Base-by-base conservation (phyloP, 2,329 filamentous ascomycete species). In the Cytospora schulzeri region DNA sequence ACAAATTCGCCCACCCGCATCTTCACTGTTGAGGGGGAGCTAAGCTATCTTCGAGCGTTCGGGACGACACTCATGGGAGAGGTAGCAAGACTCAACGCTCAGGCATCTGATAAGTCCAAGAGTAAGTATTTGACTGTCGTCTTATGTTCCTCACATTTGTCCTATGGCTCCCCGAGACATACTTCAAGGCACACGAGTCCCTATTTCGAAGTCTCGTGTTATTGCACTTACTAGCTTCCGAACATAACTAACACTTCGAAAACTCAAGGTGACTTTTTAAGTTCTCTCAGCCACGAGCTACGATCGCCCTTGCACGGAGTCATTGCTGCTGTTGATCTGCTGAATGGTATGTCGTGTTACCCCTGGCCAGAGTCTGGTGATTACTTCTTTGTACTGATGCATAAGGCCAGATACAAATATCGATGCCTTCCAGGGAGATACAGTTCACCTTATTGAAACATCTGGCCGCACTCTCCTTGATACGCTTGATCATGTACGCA, bases 291-390 rank as follows among this genome's bases (percentile, higher is more conserved):
- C 28, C 84, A 87, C 70, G 85, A 87, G 68, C 73, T 87, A 8
- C 76, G 84, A 19, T 84, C 80, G 3, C 84, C 85, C 2, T 74
- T 87, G 1, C 84, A 87, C 66, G 85, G 84, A 1, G 84, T 87
- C 35, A 74, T 87, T 2, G 82, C 81, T 0, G 85, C 74, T 68
- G 79, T 79, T 5, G 81, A 84, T 66, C 74, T 84, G 48, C 71
- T 86, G 0, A 77, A 79, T n/a, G 62, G 63, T 15, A 48, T 12
- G 45, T 48, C n/a, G n/a, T 24, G 45, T 2, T 6, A 41, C 54
- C 12, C 33, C 26, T 2, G 8, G n/a, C 31, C 11, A n/a, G n/a
- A n/a, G n/a, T 35, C 6, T 38, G 54, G 19, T 45, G 31, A 17
- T 22, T 8, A 15, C 33, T 33, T 57, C n/a, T 29, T 22, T 19